These are phyloP conservation scores for Podospora conica DNA, from an alignment of 495 filamentous ascomycete species.

Conservation along the genomic window DNA sequence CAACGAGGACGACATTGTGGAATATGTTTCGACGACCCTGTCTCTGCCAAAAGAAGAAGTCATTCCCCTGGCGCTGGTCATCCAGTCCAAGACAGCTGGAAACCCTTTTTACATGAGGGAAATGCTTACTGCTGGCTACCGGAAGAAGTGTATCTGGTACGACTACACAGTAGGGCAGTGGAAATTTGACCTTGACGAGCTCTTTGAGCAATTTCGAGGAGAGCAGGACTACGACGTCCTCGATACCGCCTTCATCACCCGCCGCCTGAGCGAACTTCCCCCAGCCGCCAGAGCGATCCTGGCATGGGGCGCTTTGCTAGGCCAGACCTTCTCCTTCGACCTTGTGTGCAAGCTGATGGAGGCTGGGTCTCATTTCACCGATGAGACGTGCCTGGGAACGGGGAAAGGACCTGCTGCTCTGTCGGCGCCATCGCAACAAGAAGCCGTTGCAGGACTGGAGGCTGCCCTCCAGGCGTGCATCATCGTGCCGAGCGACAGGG, in stretches of 20 bases:
- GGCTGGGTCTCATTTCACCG: conserved; percentile 54
- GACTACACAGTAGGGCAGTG: conserved; percentile 72
- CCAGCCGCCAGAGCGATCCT: conserved; percentile 66
- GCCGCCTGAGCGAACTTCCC: conserved; percentile 69
- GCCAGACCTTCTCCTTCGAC: conserved; percentile 71
- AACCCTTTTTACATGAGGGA: conserved; percentile 87
- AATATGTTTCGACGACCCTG: conserved; percentile 72
- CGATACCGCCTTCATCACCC: conserved; percentile 70
- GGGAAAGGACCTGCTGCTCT: conserved; percentile 5
- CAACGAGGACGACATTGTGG: conserved; percentile 63
- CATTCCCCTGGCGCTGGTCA: conserved; percentile 58
- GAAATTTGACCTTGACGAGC: conserved; percentile 76
- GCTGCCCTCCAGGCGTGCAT: conserved; percentile 70
- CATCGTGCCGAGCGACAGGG: conserved; percentile 65
- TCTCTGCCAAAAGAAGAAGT: conserved; percentile 54
- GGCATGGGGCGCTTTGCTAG: conserved; percentile 78
- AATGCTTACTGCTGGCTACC: conserved; percentile 82
- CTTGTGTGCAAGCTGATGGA: conserved; percentile 71
- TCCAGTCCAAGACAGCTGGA: conserved; percentile 74
- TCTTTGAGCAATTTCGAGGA: conserved; percentile 75
- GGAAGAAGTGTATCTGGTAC: conserved; percentile 82
- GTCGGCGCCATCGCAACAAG: conserved; percentile 11
- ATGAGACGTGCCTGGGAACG: conserved; percentile 29
- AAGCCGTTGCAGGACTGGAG: conserved; percentile 67
- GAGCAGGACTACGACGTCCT: conserved; percentile 71